These are phyloP conservation scores for Chlamydomonas sphaeroides DNA, from an alignment of 139 green algal species.

Conservation along the genomic window DNA sequence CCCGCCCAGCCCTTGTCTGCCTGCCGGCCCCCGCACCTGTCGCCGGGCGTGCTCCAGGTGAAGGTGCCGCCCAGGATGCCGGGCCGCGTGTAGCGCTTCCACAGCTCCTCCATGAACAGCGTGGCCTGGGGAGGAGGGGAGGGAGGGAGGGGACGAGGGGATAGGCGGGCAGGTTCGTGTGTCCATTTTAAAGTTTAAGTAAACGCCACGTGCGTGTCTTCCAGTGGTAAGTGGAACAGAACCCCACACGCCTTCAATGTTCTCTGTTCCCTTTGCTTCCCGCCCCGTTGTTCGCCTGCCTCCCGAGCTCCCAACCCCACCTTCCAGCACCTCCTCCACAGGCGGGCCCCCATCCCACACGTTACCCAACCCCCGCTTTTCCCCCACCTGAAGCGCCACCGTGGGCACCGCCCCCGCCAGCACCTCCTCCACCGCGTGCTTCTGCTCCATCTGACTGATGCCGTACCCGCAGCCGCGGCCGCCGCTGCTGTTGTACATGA, in stretches of 20 bases:
- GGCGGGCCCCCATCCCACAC: no score
- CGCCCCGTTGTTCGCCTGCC: no score
- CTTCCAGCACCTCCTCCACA: no score
- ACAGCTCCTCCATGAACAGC: constrained; percentile 66
- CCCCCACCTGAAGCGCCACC: constrained; percentile 28
- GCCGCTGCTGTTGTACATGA: constrained; percentile 58
- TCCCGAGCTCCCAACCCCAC: no score
- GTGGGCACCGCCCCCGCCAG: neutral
- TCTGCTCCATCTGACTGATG: constrained; percentile 62
- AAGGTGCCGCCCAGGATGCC: constrained; percentile 53
- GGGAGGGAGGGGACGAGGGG: neutral
- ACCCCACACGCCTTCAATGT: no score
- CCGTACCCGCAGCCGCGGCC: constrained; percentile 48
- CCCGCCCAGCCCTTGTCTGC: no score
- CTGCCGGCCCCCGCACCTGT: neutral
- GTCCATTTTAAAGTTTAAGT: no score
- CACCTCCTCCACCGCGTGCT: constrained; percentile 50
- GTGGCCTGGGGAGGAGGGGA: constrained; percentile 44
- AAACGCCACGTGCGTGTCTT: no score
- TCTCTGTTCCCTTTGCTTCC: no score
- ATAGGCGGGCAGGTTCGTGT: neutral
- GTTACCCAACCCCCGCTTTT: no score
- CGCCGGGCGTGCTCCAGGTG: constrained; percentile 46
- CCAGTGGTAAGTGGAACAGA: no score
- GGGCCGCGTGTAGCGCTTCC: constrained; percentile 64